Evolutionary conservation across 2,329 filamentous ascomycete genomes (phyloP), one percentile per base, ranked within the genome.

Genomic region (Neonectria faginata): DNA sequence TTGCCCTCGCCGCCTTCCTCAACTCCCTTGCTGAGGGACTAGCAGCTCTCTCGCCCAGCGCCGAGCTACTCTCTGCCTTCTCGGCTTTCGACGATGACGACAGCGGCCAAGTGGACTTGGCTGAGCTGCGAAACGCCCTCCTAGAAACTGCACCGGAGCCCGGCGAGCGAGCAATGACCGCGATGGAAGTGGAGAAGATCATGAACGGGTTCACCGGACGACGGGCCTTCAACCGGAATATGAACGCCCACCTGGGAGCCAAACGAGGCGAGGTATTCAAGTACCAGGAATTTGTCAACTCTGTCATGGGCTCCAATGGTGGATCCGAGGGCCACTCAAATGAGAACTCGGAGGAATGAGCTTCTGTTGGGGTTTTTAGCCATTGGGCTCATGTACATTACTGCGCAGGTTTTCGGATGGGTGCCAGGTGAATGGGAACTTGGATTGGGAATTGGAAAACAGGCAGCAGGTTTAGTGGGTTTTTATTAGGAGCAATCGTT

Each of bases 41-140:
- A 3, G 88, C 89, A 1, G 86, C 89, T 0, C 83, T 98, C 18
- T 97, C 93, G 0, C 90, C 92, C 0, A 88, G 89, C 22, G 86
- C 89, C 16, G 96, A 99, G 76, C 86, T 99, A 10, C 83, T 93
- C 20, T 95, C 94, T 1, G 96, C 96, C 0, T 95, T 99, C 71
- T 93, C 93, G 2, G 96, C 96, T 0, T 98, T 98, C 76, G 96
- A 99, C 75, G 92, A 97, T 67, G 94, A 97, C 67, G 96, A 99
- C 77, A 96, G 92, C 73, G 96, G 96, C 3, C 94, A 97, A 79
- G 89, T 98, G 42, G 94, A 98, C 75, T 81, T 97, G 20, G 86
- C 82, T 0, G 93, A 97, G 78, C 80, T 99, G 67, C 89, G 92
- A 50, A 92, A 96, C 71, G 93, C 95, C 0, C 79, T 99, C 48